These are phyloP conservation scores for Graphilbum fragrans DNA, from an alignment of 2,329 filamentous ascomycete species.

Conservation along the genomic window DNA sequence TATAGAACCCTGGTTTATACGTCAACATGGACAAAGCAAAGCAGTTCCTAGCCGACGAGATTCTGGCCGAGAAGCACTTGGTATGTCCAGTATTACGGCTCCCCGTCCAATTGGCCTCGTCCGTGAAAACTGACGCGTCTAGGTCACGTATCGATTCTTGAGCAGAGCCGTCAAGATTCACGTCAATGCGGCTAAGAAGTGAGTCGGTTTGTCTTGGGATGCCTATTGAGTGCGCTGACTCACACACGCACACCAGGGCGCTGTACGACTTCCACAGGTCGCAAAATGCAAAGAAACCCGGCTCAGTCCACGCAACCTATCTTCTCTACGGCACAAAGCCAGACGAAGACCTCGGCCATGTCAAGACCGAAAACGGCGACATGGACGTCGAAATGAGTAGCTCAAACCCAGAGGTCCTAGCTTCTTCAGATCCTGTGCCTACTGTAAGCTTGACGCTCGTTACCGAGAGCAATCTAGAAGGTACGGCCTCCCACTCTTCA, in stretches of 20 bases:
- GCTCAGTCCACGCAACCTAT: slow-evolving; percentile 84
- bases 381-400: slow-evolving; percentile 60
- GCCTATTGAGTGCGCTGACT: neutral
- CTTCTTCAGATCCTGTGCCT: slow-evolving; percentile 35
- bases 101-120: slow-evolving; percentile 5
- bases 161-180: slow-evolving; percentile 76
- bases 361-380: slow-evolving; percentile 24
- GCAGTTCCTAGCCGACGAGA: slow-evolving; percentile 60
- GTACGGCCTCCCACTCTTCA: no score
- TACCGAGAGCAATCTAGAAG: slow-evolving; percentile 59
- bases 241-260: slow-evolving; percentile 42
- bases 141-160: slow-evolving; percentile 81
- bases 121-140: slow-evolving; percentile 2
- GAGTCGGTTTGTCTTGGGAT: slow-evolving; percentile 16
- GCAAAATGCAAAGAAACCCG: slow-evolving; percentile 63
- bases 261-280: slow-evolving; percentile 72
- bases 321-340: slow-evolving; percentile 61
- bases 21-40: slow-evolving; percentile 52
- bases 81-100: slow-evolving; percentile 29
- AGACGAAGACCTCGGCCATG: slow-evolving; percentile 15
- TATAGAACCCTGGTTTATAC: no score
- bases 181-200: slow-evolving; percentile 84
- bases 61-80: slow-evolving; percentile 63
- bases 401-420: slow-evolving; percentile 46
- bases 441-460: slow-evolving; percentile 54